Evolutionary conservation across 768 basidiomycete species (phyloP).

Genomic region (Thelephora ganbajun): DNA sequence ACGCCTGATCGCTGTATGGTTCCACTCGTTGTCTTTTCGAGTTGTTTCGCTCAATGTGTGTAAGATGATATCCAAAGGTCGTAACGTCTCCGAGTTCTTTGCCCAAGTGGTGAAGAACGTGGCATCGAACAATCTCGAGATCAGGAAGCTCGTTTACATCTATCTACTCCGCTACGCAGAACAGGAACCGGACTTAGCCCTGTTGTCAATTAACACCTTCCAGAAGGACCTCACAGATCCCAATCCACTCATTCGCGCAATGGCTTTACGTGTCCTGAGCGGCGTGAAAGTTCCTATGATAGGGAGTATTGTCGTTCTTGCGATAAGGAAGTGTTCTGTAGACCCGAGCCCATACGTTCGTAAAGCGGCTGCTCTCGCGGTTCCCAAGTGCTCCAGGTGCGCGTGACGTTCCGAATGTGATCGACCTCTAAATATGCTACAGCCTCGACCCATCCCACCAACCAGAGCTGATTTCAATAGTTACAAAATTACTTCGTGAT

Average conservation of each 20-base stretch:
- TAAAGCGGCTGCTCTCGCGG: conserved; percentile 82
- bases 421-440: conserved; percentile 5
- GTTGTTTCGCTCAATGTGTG: conserved; percentile 3
- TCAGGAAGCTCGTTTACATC: conserved; percentile 95
- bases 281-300: conserved; percentile 88
- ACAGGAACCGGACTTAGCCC: conserved; percentile 84
- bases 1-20: conserved; percentile 77
- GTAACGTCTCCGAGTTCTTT: conserved; percentile 87
- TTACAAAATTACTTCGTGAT: conserved; percentile 53
- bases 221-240: conserved; percentile 90
- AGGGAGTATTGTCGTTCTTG: conserved; percentile 69
- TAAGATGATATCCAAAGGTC: conserved; percentile 85
- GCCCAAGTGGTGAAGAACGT: conserved; percentile 97
- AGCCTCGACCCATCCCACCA: conserved; percentile 70
- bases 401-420: conserved; percentile 13
- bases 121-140: conserved; percentile 81
- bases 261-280: conserved; percentile 88
- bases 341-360: conserved; percentile 93
- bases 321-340: conserved; percentile 83
- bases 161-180: conserved; percentile 92
- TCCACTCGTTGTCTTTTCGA: not conserved
- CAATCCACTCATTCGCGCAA: conserved; percentile 89
- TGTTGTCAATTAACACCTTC: conserved; percentile 96
- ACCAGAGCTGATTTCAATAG: conserved; percentile 51
- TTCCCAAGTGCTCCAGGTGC: conserved; percentile 74